Evolutionary conservation across 768 basidiomycete species (phyloP), one percentile per base, ranked within the genome.

Genomic region (Leccinum olivaceopallidum): DNA sequence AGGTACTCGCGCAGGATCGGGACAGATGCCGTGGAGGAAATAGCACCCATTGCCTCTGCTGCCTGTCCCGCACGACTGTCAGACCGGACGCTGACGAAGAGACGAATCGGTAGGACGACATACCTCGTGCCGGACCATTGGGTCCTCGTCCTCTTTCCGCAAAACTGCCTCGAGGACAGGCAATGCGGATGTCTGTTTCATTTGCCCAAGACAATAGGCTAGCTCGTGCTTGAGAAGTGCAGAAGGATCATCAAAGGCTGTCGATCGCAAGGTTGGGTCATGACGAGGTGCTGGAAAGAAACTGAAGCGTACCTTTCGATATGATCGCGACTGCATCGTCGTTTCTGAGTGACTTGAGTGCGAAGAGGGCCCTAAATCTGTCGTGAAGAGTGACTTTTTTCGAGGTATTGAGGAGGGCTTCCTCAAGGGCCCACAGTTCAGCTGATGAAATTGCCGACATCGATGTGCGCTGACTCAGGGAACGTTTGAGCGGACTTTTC

Each of bases 111-210:
- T 34, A 36, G 51, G 20, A 37, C 16, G 52, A 67, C 79, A 60
- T 65, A 92, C 94, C 83, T 99, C 97, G 77, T 99, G 97, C 57
- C 97, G 81, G 62, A 98, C 97, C 97, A 99, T 99, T 0, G 94
- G 88, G 73, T 96, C 90, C 71, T 95, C 89, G 18, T 79, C 69
- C 44, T 73, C 70, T 69, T 94, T 80, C 63, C 83, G 79, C 39
- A 99, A 81, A 5, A 95, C 91, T 3, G 78, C 74, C 71, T 92
- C 89, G 5, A 99, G 85, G 18, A 83, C 81, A 6, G 94, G 88
- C 12, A 98, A 78, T 0, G 96, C 97, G 3, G 80, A 78, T 0
- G 78, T 67, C 34, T 82, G 82, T 66, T 88, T 88, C 76, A 95
- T 90, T 76, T 99, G 97, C 0, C 97, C 97, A 4, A 99, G 83